Evolutionary conservation across 129 eudicot species (phyloP).

Genomic region (Chrysanthemum seticuspe): DNA sequence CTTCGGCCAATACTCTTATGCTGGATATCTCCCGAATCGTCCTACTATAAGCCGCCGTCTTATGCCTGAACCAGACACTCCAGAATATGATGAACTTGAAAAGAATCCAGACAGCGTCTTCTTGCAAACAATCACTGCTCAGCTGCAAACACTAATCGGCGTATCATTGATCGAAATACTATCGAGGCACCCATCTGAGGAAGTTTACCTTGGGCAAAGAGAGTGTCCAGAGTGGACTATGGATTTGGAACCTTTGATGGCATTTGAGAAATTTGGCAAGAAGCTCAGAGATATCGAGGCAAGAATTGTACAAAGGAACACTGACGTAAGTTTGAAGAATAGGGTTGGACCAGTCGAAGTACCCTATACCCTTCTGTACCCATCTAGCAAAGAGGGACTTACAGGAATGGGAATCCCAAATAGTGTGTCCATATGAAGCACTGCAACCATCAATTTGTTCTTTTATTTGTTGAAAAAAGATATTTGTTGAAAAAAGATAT

Average conservation of each 20-base stretch:
- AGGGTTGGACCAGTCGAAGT: slow-evolving; percentile 53
- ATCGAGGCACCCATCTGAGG: slow-evolving; percentile 71
- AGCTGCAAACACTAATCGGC: slow-evolving; percentile 49
- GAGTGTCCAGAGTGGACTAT: slow-evolving; percentile 53
- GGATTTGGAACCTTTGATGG: slow-evolving; percentile 46
- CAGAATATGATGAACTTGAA: slow-evolving; percentile 52
- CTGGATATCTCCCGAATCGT: slow-evolving; percentile 67
- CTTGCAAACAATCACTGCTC: slow-evolving; percentile 59
- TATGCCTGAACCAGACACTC: slow-evolving; percentile 58
- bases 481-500: no score
- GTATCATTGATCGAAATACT: slow-evolving; percentile 55
- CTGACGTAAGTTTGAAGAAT: slow-evolving; percentile 39
- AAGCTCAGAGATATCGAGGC: slow-evolving; percentile 43
- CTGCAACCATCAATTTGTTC: not conserved
- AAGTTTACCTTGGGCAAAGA: slow-evolving; percentile 66
- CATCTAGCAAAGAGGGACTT: slow-evolving; percentile 57
- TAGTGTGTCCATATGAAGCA: slow-evolving; percentile 45
- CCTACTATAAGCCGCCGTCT: slow-evolving; percentile 57
- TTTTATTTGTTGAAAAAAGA: no score
- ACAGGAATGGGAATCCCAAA: slow-evolving; percentile 82
- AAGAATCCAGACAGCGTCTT: slow-evolving; percentile 45
- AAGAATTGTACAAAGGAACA: slow-evolving; percentile 39
- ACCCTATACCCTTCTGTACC: slow-evolving; percentile 65
- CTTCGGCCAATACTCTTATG: slow-evolving; percentile 76
- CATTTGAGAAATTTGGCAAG: slow-evolving; percentile 53